Base-by-base conservation (phyloP, 202 grass and related monocot genomes). In the Setaria italica region DNA sequence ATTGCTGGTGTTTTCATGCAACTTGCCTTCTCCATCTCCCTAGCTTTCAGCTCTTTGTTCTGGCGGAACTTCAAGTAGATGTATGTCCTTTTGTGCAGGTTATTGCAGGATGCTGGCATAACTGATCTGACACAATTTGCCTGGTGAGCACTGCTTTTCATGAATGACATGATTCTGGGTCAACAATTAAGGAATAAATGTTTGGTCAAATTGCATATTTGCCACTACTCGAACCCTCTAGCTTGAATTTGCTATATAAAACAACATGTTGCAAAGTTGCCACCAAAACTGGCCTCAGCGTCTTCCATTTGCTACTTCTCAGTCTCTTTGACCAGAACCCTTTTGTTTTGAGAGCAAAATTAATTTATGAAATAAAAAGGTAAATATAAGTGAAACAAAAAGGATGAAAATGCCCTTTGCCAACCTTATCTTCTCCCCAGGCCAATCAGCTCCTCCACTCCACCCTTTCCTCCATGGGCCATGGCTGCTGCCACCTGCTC, bases 71-170 rank as follows among this genome's bases (percentile, higher is more conserved):
- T 20, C 9, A 37, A n/a, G 50, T 71, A 82, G 72, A 91, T 11
- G 11, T 15, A 67, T 82, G 37, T 35, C 68, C 62, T 76, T 0
- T 12, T 87, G 67, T 76, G 58, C 83, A 99, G 94, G 77, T 92
- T 99, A 80, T 99, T 94, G 91, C 93, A 99, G 79, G 97, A 96
- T 87, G 94, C 97, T 69, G 68, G 84, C 85, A 92, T 99, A 87
- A 96, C 94, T 87, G 97, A 96, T 87, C 86, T 94, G 80, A 99
- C 97, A 71, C 92, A 96, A 66, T 82, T 67, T 54, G 88, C 94
- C 69, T 99, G 94, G 97, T 99, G 90, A 81, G 87, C 11, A 74
- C 48, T 72, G 0, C 17, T 64, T 46, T 47, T 48, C 41, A 39
- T 85, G 12, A 45, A 41, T 62, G 41, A 20, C 53, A 42, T 34